Percentiles rank a stretch among this genome's conserved stretches.
Evolutionary conservation across 176 grass and related monocot genomes (phyloP).

Genomic region (Chrysopogon serrulatus): DNA sequence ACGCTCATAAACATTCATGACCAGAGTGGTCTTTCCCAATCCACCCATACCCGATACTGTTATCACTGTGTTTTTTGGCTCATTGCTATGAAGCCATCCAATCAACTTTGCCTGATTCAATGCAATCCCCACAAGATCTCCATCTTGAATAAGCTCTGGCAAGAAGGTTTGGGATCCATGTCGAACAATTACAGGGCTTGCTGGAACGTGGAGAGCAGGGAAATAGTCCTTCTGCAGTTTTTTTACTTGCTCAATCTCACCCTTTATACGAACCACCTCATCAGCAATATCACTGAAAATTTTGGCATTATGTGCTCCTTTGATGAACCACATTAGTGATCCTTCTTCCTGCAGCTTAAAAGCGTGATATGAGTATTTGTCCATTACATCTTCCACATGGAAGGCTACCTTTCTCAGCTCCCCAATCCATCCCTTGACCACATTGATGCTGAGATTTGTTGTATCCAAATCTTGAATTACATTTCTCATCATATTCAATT

Average conservation of each 20-base stretch:
- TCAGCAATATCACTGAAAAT: conserved; percentile 32
- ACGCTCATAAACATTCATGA: conserved; percentile 34
- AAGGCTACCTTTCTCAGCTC: conserved; percentile 26
- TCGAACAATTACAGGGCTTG: neutral
- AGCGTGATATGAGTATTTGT: conserved; percentile 21
- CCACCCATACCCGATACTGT: conserved; percentile 63
- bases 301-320: neutral
- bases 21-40: conserved; percentile 60
- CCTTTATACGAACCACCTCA: conserved; percentile 3
- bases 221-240: neutral
- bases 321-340: neutral
- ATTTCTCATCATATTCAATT: conserved; percentile 36
- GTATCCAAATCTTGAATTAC: conserved; percentile 10
- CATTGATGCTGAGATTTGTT: neutral
- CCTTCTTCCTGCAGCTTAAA: neutral
- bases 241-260: conserved; percentile 4
- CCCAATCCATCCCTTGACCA: conserved; percentile 5
- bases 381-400: conserved; percentile 42
- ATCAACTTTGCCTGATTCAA: conserved; percentile 16
- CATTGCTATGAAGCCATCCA: conserved; percentile 4
- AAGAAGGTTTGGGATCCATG: neutral
- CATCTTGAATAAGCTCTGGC: conserved; percentile 29
- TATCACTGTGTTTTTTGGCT: neutral
- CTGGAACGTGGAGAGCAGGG: neutral
- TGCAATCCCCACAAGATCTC: conserved; percentile 45